Evolutionary conservation across 1,284 basidiomycete genomes (phyloP), one percentile per base, ranked within the genome.

Genomic region (Malassezia globosa): DNA sequence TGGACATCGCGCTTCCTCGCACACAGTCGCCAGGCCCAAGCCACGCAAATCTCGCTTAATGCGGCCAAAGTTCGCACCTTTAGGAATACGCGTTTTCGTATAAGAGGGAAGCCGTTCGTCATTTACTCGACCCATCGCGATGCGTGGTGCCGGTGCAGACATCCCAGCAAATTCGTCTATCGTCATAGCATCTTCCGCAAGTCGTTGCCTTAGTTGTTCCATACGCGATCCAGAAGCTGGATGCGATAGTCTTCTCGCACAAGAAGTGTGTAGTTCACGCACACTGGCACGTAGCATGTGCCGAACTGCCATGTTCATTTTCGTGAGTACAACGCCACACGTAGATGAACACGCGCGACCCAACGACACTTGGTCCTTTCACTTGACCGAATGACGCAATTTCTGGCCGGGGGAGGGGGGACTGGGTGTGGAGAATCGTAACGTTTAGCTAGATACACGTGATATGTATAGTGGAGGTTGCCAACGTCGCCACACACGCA

Each of bases 1-100:
- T 1, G 94, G 94, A 77, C 94, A 99, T 54, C 90, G 80, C 22
- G 94, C 94, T 73, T 99, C 94, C 73, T 99, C 94, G 66, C 94
- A 99, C 1, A 99, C 94, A 0, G 94, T 99, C 66, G 92, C 87
- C 41, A 99, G 76, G 7, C 81, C 81, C 0, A 99, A 78, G 1
- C 89, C 90, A 47, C 94, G 79, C 18, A 99, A 77, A 72, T 99
- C 94, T 61, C 84, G 85, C 79, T 94, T 96, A 64, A 99, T 96
- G 62, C 81, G 85, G 54, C 81, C 83, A 72, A 84, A 97, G 10
- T 87, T 88, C 23, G 78, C 76, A 22, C 90, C 88, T 0, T 83
- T 87, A 0, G 94, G 92, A 27, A 75, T 73, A 23, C 61, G 60
- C 19, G 92, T 95, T 76, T 96, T 96, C 26, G 97, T 77, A 75